phyloP scores from a whole-genome alignment of 768 basidiomycete genomes.

The Imleria badia region DNA sequence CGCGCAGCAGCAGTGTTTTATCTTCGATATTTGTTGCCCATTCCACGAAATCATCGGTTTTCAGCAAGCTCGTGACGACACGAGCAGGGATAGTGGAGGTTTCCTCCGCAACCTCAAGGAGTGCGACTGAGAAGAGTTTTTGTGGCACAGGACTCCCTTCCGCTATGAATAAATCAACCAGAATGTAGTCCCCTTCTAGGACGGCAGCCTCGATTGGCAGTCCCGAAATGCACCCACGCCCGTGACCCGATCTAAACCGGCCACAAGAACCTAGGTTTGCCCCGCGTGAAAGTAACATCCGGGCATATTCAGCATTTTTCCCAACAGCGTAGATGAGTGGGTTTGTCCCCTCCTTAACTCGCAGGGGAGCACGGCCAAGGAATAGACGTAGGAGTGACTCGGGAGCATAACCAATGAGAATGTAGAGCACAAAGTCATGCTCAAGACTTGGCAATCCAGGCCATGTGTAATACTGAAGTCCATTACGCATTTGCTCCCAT shows the following conservation, averaged over 20 bases:
- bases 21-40: background rate
- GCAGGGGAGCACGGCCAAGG: background rate
- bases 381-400: background rate
- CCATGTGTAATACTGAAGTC: background rate
- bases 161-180: background rate
- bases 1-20: background rate
- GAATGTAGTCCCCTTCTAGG: background rate
- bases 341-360: background rate
- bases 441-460: background rate
- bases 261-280: background rate
- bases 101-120: too few relatives aligned
- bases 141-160: background rate
- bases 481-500: background rate
- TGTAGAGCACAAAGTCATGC: background rate
- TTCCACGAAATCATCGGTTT: constrained; percentile 17
- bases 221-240: too few relatives aligned
- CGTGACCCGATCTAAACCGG: background rate
- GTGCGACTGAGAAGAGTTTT: background rate
- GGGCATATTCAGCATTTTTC: background rate
- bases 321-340: background rate
- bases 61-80: background rate
- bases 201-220: background rate
- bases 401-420: background rate
- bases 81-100: background rate
- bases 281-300: background rate